phyloP scores from a whole-genome alignment of 2,329 filamentous ascomycete genomes.

The Beauveria scarabaeidicola region DNA sequence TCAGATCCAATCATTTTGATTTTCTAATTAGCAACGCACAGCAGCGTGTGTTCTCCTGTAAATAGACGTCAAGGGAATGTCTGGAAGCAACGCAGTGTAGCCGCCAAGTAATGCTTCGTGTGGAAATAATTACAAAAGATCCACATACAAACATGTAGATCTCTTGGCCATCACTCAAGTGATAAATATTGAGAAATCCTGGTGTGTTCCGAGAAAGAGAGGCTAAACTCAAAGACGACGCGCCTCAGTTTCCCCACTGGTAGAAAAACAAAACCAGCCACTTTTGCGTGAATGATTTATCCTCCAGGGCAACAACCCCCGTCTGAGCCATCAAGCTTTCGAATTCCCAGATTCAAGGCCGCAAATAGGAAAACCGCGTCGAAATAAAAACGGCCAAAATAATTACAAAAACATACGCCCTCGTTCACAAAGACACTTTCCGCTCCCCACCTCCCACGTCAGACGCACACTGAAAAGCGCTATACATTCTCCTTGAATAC shows the following conservation, averaged over 20 bases:
- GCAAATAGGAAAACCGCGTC: neutral
- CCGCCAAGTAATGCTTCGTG: neutral
- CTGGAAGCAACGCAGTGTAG: neutral
- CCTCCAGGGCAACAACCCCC: neutral
- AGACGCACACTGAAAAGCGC: neutral
- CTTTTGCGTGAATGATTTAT: neutral
- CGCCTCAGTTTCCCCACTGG: neutral
- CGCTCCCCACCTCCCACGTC: conserved; percentile 4
- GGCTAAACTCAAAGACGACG: too few relatives aligned
- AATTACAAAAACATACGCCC: neutral
- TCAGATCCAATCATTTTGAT: too few relatives aligned
- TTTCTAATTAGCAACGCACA: neutral
- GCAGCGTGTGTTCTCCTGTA: too few relatives aligned
- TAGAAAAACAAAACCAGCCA: neutral
- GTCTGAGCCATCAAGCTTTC: neutral
- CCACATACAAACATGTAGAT: neutral
- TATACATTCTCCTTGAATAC: conserved; percentile 63
- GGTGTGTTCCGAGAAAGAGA: neutral
- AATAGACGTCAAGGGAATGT: neutral
- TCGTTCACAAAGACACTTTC: neutral
- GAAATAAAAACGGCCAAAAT: neutral
- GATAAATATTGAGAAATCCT: neutral
- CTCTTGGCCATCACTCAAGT: neutral
- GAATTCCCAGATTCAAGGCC: neutral
- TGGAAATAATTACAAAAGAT: neutral